phyloP scores from a whole-genome alignment of 495 filamentous ascomycete species.

The Penicillium ucsense region DNA sequence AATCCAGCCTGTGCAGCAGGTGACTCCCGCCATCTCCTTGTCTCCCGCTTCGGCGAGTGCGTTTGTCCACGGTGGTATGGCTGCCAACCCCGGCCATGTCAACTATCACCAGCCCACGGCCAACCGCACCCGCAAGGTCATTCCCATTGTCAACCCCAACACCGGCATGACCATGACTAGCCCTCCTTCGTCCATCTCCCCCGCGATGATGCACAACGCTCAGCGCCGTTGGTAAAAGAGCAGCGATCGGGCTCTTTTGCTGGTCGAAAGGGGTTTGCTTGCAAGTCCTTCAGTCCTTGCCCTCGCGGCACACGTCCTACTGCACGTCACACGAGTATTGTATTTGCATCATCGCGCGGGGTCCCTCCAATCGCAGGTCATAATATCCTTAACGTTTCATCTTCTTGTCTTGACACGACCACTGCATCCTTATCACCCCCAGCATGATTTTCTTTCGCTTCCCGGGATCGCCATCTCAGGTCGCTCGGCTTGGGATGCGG shows the following conservation, averaged over 20 bases:
- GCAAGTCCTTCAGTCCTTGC: conserved; percentile 9
- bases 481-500: no score
- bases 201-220: conserved; percentile 71
- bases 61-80: conserved; percentile 52
- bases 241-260: conserved; percentile 7
- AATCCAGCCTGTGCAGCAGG: conserved; percentile 63
- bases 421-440: not conserved
- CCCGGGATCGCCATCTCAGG: no score
- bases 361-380: conserved; percentile 30
- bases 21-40: conserved; percentile 70
- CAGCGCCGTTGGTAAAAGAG: conserved; percentile 50
- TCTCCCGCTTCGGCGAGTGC: conserved; percentile 58
- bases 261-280: conserved; percentile 20
- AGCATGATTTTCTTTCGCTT: no score
- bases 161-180: conserved; percentile 83
- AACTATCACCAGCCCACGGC: conserved; percentile 83
- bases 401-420: conserved; percentile 18
- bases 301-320: conserved; percentile 22
- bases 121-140: conserved; percentile 85
- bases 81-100: conserved; percentile 45
- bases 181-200: conserved; percentile 84
- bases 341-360: conserved; percentile 34
- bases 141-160: conserved; percentile 94
- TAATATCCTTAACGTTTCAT: conserved; percentile 26
- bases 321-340: conserved; percentile 21